These are phyloP conservation scores for Onygena corvina DNA, from an alignment of 2,329 filamentous ascomycete genomes.

Conservation along the genomic window DNA sequence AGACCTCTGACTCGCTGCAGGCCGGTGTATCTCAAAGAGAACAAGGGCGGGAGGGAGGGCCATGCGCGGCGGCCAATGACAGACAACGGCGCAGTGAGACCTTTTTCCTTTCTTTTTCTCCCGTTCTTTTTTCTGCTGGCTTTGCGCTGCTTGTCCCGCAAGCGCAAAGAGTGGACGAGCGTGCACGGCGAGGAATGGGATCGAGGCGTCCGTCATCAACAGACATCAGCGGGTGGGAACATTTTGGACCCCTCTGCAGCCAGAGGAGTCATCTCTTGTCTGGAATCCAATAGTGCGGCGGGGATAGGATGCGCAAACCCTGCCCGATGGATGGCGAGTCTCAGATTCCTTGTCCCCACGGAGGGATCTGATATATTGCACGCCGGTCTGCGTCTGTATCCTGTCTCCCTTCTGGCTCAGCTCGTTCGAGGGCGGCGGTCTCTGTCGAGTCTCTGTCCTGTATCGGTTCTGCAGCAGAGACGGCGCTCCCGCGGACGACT, in stretches of 20 bases:
- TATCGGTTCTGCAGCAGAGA: no score
- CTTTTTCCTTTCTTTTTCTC: neutral
- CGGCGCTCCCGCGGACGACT: no score
- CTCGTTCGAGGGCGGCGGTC: neutral
- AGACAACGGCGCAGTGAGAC: neutral
- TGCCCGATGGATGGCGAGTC: conserved; percentile 1
- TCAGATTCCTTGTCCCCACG: conserved; percentile 6
- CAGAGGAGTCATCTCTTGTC: neutral
- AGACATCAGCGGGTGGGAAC: no score
- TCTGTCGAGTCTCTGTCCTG: neutral
- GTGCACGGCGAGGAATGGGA: no score
- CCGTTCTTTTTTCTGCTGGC: no score
- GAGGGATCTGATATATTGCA: neutral
- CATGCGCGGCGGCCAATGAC: neutral
- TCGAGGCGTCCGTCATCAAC: no score
- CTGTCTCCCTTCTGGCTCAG: neutral
- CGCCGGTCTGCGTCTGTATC: neutral
- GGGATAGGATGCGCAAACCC: conserved; percentile 4
- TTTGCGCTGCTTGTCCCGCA: no score
- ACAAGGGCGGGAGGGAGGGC: neutral
- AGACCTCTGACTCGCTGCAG: neutral
- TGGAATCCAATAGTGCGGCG: conserved; percentile 7
- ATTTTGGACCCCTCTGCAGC: conserved; percentile 4
- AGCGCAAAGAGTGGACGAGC: neutral
- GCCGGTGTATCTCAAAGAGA: neutral